Conservation (phyloP, 1,139 yeast genomes). For the Wickerhamomyces sp. region DNA sequence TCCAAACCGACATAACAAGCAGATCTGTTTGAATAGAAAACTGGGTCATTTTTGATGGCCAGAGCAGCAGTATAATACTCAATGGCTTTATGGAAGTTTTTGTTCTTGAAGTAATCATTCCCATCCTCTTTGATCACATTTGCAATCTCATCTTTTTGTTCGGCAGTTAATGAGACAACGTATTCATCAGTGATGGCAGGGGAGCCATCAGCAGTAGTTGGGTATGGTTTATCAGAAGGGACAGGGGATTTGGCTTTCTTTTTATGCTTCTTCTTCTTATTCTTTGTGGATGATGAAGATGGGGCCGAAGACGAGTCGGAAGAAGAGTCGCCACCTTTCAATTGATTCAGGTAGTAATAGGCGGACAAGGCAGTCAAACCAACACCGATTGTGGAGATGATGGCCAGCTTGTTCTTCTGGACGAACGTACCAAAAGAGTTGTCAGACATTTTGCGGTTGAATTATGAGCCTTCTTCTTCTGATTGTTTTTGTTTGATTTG, state of each 20-base stretch:
- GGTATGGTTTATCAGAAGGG: constrained; percentile 29
- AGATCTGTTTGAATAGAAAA: constrained; percentile 88
- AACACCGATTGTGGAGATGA: constrained; percentile 59
- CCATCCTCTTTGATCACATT: constrained; percentile 84
- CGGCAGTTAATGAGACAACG: constrained; percentile 42
- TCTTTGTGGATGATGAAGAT: constrained; percentile 11
- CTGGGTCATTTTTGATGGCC: constrained; percentile 70
- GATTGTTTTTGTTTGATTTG: too few species aligned
- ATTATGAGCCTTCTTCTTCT: neutral
- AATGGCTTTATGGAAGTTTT: constrained; percentile 69
- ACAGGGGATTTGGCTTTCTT: constrained; percentile 33
- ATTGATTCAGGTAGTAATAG: constrained; percentile 42
- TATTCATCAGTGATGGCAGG: constrained; percentile 49
- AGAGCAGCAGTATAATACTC: constrained; percentile 76
- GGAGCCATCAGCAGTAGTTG: constrained; percentile 47
- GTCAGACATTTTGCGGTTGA: constrained; percentile 11
- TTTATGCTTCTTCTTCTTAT: constrained; percentile 32
- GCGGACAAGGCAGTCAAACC: constrained; percentile 60
- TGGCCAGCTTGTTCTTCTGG: constrained; percentile 53
- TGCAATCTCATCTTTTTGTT: constrained; percentile 66
- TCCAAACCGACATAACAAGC: constrained; percentile 88
- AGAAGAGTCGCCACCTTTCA: constrained; percentile 14
- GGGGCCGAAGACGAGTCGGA: constrained; percentile 6
- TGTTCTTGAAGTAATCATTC: constrained; percentile 68
- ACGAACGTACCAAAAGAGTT: constrained; percentile 23